phyloP scores from a whole-genome alignment of 768 basidiomycete species.

The Scleroderma citrinum region DNA sequence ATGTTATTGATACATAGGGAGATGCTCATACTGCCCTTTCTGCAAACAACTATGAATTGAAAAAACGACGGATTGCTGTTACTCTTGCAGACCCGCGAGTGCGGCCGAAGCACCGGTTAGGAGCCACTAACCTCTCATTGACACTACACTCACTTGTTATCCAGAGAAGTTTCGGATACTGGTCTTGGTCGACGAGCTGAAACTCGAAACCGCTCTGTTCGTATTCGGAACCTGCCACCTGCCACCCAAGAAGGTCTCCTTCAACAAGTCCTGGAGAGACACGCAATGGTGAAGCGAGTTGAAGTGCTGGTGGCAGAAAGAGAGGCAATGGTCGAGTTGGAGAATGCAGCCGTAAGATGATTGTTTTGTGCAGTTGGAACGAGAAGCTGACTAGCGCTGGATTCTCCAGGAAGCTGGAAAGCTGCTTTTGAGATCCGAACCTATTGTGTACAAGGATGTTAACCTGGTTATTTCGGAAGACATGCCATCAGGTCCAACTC shows the following conservation, averaged over 20 bases:
- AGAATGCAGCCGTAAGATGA: constrained; percentile 56
- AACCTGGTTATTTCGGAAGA: constrained; percentile 58
- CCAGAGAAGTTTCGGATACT: constrained; percentile 45
- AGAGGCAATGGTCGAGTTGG: constrained; percentile 62
- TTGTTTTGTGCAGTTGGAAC: neutral
- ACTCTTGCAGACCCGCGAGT: constrained; percentile 76
- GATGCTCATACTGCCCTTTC: constrained; percentile 65
- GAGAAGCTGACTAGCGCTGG: neutral
- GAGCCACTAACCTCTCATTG: constrained; percentile 7
- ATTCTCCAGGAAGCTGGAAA: constrained; percentile 72
- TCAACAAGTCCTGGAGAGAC: constrained; percentile 84
- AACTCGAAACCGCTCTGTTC: constrained; percentile 62
- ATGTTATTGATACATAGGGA: constrained; percentile 37
- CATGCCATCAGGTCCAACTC: constrained; percentile 27
- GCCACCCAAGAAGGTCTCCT: constrained; percentile 85
- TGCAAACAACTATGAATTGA: constrained; percentile 84
- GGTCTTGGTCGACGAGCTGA: constrained; percentile 55
- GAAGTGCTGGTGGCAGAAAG: constrained; percentile 61
- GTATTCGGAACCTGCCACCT: constrained; percentile 67
- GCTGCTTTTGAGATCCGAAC: constrained; percentile 63
- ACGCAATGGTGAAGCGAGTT: constrained; percentile 62
- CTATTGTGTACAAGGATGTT: constrained; percentile 63
- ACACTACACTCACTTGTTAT: neutral
- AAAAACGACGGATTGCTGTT: constrained; percentile 85
- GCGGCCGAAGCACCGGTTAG: constrained; percentile 46